A percentile compares a stretch with the other conserved stretches of the same genome.
Evolutionary conservation across 768 basidiomycete genomes (phyloP).

Genomic region (Naganishia friedmannii): DNA sequence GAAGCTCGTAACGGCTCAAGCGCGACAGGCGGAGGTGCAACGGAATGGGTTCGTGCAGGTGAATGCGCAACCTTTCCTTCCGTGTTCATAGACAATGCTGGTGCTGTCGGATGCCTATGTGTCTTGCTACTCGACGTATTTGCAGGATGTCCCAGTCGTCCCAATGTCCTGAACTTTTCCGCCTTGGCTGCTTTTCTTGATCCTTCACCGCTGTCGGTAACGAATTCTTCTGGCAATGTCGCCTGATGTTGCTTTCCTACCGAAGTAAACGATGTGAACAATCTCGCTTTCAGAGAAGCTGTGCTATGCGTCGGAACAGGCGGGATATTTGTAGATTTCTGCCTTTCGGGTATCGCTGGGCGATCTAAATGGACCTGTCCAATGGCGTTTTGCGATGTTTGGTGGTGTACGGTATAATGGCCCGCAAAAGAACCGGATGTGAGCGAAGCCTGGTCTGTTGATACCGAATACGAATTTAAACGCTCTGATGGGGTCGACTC

Average conservation of each 20-base stretch:
- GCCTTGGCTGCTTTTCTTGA: neutral
- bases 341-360: neutral
- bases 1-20: constrained; percentile 9
- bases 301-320: neutral
- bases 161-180: constrained; percentile 18
- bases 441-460: constrained; percentile 9
- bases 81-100: neutral
- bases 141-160: constrained; percentile 13
- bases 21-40: neutral
- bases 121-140: neutral
- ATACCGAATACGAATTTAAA: constrained; percentile 8
- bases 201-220: neutral
- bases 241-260: constrained; percentile 12
- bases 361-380: neutral
- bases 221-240: neutral
- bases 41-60: neutral
- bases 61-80: neutral
- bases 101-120: constrained; percentile 6
- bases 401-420: constrained; percentile 16
- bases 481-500: constrained; percentile 12
- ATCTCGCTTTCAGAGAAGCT: neutral
- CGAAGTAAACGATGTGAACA: constrained; percentile 8
- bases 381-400: neutral
- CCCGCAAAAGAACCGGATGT: constrained; percentile 5
- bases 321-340: neutral